A percentile compares a stretch with the other conserved stretches of the same genome.
Conservation (phyloP, 495 filamentous ascomycete genomes). For the Baudoinia panamericana region DNA sequence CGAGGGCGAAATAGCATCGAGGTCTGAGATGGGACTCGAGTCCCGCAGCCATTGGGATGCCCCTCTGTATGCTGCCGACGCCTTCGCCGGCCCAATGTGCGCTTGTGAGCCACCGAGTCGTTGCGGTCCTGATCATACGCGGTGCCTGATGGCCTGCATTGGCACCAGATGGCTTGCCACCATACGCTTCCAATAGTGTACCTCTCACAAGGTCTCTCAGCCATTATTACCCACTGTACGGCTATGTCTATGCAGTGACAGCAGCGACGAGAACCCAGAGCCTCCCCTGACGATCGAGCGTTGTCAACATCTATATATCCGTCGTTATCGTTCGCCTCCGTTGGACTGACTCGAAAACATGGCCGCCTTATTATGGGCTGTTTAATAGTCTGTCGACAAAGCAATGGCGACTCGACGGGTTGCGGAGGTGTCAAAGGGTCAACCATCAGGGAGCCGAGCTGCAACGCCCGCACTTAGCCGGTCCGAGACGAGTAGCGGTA, state of each 20-base stretch:
- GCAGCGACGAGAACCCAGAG: slow-evolving; percentile 4
- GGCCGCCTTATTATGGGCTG: too few relatives aligned
- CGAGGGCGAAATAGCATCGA: background rate
- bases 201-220: slow-evolving; percentile 14
- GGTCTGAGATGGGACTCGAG: slow-evolving; percentile 1
- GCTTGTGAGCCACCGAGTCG: background rate
- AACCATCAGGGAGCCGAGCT: slow-evolving; percentile 4
- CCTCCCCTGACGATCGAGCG: slow-evolving; percentile 13
- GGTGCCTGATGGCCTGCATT: slow-evolving; percentile 16
- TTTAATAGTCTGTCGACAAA: too few relatives aligned
- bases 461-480: slow-evolving; percentile 7
- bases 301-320: slow-evolving; percentile 13
- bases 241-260: slow-evolving; percentile 12
- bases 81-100: slow-evolving; percentile 9
- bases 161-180: slow-evolving; percentile 12
- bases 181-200: slow-evolving; percentile 13
- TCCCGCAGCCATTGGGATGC: slow-evolving; percentile 10
- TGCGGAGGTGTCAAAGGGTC: slow-evolving; percentile 11
- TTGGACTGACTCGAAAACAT: too few relatives aligned
- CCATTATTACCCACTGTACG: slow-evolving; percentile 3
- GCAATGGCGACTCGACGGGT: slow-evolving; percentile 13
- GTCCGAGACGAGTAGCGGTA: slow-evolving; percentile 15
- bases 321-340: too few relatives aligned
- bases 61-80: background rate
- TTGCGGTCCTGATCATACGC: slow-evolving; percentile 3